Base-by-base conservation (phyloP, 192 early-diverging fungal genomes). In the Podochytrium sp. region DNA sequence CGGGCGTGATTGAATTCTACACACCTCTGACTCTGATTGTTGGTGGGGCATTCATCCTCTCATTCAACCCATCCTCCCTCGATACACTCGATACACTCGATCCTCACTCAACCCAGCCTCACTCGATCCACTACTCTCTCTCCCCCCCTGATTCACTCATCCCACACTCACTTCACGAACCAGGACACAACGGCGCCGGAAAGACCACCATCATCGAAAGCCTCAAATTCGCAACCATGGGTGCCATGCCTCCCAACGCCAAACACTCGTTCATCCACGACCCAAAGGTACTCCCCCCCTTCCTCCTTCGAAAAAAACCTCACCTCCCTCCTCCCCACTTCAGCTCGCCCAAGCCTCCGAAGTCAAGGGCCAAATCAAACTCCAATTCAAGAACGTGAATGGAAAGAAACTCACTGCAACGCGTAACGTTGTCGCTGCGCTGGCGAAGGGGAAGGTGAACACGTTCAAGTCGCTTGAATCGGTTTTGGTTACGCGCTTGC, bases 171-270 rank as follows among this genome's bases (percentile, higher is more conserved):
- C 98, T 65, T 90, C 95, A 29, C 96, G 97, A 0, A 88, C 92
- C n/a, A n/a, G 97, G 97, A 0, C 89, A 93, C 76, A 98, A 98
- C 77, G 69, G 69, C 2, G 91, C 92, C 16, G 98, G 98, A 27
- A 99, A 98, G 79, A 99, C 98, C 7, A 99, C 95, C 0, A 93
- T 99, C 62, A 97, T 99, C 65, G 98, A 99, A 76, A 92, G 94
- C 57, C 81, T 99, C 3, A 98, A 96, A 78, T 99, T 97, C 83
- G 91, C 91, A 0, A 95, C 93, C 2, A 98, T 96, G 1, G 98
- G 96, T 3, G 91, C 92, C 38, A 70, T 92, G 37, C 98, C 98
- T 2, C 95, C 95, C 0, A 94, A 94, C 76, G 90, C 86, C 68
- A 90, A 90, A 66, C 94, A 94, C 34, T 93, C 92, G 5, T 99